Percentiles rank a stretch among this genome's conserved stretches.
Conservation (phyloP, 495 filamentous ascomycete species). For the Niebla homalea region DNA sequence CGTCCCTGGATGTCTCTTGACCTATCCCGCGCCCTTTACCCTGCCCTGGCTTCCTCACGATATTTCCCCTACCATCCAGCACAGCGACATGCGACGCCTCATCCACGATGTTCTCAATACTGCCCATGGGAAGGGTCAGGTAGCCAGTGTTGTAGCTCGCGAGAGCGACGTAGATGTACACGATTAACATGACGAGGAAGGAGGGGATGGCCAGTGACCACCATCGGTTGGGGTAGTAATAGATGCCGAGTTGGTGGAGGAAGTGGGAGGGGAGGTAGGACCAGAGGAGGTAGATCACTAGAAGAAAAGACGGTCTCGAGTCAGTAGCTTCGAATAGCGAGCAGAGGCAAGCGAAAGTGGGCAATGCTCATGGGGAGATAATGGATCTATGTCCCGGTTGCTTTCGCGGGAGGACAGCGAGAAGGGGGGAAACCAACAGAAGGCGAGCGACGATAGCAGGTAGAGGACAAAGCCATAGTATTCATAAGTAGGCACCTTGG, state of each 20-base stretch:
- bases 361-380: no score
- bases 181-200: slow-evolving; percentile 75
- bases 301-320: not conserved
- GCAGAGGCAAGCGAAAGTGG: no score
- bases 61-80: slow-evolving; percentile 56
- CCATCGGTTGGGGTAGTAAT: slow-evolving; percentile 96
- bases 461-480: slow-evolving; percentile 99
- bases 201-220: slow-evolving; percentile 87
- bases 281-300: slow-evolving; percentile 84
- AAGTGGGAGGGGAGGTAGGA: slow-evolving; percentile 84
- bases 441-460: slow-evolving; percentile 63
- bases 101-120: slow-evolving; percentile 84
- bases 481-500: slow-evolving; percentile 93
- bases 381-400: no score
- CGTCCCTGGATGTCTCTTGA: not conserved
- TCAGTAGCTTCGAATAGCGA: no score
- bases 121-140: slow-evolving; percentile 66
- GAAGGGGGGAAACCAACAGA: slow-evolving; percentile 31
- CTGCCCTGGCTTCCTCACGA: slow-evolving; percentile 37
- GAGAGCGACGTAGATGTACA: slow-evolving; percentile 90
- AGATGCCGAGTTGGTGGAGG: slow-evolving; percentile 81
- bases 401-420: no score
- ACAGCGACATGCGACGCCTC: slow-evolving; percentile 75
- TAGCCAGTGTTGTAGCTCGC: slow-evolving; percentile 83
- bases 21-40: slow-evolving; percentile 24